A percentile compares a stretch with the other conserved stretches of the same genome.
phyloP scores from a whole-genome alignment of 1,284 basidiomycete species.

The Boletus smithii region DNA sequence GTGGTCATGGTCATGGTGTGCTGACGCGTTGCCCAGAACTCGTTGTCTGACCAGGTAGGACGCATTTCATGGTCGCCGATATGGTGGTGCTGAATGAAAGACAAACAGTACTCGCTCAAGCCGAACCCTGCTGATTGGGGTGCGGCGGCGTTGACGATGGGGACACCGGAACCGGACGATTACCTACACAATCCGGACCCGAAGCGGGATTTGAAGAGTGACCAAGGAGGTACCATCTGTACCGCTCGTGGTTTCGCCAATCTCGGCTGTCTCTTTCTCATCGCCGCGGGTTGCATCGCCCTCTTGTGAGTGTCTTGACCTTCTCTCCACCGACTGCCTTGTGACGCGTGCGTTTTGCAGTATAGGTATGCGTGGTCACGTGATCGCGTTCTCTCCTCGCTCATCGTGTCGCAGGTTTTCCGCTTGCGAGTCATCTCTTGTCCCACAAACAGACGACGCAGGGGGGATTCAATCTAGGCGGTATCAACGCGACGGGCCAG shows the following conservation, averaged over 20 bases:
- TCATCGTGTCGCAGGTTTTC: constrained; percentile 23
- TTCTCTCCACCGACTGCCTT: not conserved
- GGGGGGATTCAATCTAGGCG: constrained; percentile 51
- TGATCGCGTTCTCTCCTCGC: not conserved
- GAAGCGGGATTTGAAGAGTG: constrained; percentile 34
- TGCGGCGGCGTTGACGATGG: constrained; percentile 22
- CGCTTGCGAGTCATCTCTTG: constrained; percentile 38
- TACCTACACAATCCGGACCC: constrained; percentile 35
- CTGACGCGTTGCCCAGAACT: constrained; percentile 23
- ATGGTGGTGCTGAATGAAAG: constrained; percentile 1
- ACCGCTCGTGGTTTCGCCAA: constrained; percentile 43
- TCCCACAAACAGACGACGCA: constrained; percentile 37
- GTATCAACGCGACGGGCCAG: constrained; percentile 53
- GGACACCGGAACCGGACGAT: constrained; percentile 31
- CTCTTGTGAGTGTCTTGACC: constrained; percentile 32
- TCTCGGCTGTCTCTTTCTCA: constrained; percentile 44
- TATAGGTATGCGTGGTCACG: constrained; percentile 17
- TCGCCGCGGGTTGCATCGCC: constrained; percentile 34
- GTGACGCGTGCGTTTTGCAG: constrained; percentile 8
- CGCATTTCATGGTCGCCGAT: not conserved
- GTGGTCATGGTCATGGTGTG: not conserved
- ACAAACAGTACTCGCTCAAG: constrained; percentile 27
- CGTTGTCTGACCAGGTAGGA: constrained; percentile 28
- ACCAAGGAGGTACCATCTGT: constrained; percentile 40
- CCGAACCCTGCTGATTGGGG: constrained; percentile 35